Base-by-base conservation (phyloP, 805 yeast species). In the Schwanniomyces yamadae region DNA sequence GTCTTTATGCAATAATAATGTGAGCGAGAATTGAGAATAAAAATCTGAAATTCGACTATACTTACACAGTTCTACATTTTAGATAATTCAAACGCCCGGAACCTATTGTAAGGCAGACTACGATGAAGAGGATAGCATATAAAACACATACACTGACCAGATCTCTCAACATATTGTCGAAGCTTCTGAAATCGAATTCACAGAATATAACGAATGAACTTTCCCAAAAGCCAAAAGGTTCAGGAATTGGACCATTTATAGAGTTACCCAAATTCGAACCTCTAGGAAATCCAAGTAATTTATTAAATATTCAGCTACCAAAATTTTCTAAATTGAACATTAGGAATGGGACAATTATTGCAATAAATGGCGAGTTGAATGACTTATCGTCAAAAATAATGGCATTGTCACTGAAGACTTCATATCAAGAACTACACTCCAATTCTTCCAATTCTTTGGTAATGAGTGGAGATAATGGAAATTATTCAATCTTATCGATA, bases 231-330 rank as follows among this genome's bases (percentile, higher is more conserved):
- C 70, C 74, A 2, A 49, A 45, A n/a, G 62, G 61, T 3, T 66
- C 77, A 0, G 77, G 75, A 1, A 50, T 48, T 12, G 78, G 75
- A 1, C 74, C 76, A 6, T 71, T 71, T 44, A 59, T 62, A 17
- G 75, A 69, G 39, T 55, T 71, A 6, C 70, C 73, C 3, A 39
- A 48, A 8, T 73, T 69, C 44, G 59, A 58, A 25, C 65, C 73
- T 3, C 41, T 72, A 10, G 78, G 78, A 2, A 35, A 41, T 10
- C 60, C 67, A 4, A 48, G 58, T 15, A 55, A 63, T 35, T 40
- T 74, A 26, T 50, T 74, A 32, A 71, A 65, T 40, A 63, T 74
- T 28, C 63, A 61, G 26, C 41, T 74, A 21, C 79, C 79, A 2
- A 57, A 64, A 20, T 59, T 70, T 4, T 55, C 72, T 1, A 57